Evolutionary conservation across 2,329 filamentous ascomycete species (phyloP), one percentile per base, ranked within the genome.

Genomic region (Pseudogymnoascus sp.): DNA sequence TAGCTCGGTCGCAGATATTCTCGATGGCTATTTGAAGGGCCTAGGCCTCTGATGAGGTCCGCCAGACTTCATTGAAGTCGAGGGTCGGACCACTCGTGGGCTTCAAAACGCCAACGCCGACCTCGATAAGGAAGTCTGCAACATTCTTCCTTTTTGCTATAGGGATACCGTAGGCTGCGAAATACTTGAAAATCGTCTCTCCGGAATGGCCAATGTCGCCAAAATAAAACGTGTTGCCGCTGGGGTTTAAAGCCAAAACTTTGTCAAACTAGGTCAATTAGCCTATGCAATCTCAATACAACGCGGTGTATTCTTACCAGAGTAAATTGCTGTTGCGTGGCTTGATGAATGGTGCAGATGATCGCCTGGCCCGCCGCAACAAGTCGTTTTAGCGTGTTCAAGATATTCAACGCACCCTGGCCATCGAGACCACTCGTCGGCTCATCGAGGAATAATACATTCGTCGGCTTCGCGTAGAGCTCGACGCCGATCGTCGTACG

Each of bases 41-140:
- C 35, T 79, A 77, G 65, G 84, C 84, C 70, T 91, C 81, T 10
- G 83, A 76, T 0, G 87, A 91, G 50, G 82, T 82, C 26, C 78
- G 76, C 89, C 90, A 93, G 71, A 90, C 87, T 37, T 90, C 82
- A 70, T 89, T 88, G 89, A 89, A 93, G 70, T 91, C 81, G 46
- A 90, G 76, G 33, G 75, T 77, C 62, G 78, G 82, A 40, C 84
- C 85, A 59, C 86, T 79, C 22, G 73, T 69, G 31, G 79, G 77
- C 62, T 81, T 80, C 10, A 77, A 75, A 10, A 80, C 79, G 67
- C 85, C 86, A 0, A 84, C 84, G 1, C 84, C 84, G 3, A 85
- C 87, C 70, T 88, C 85, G 4, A 88, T 78, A 31, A 88, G 84
- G 72, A 87, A 88, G 67, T 88, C 85, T 2, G 85, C 85, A 4